Conservation (phyloP, 2,329 filamentous ascomycete species). For the Corniculantispora saksenae region DNA sequence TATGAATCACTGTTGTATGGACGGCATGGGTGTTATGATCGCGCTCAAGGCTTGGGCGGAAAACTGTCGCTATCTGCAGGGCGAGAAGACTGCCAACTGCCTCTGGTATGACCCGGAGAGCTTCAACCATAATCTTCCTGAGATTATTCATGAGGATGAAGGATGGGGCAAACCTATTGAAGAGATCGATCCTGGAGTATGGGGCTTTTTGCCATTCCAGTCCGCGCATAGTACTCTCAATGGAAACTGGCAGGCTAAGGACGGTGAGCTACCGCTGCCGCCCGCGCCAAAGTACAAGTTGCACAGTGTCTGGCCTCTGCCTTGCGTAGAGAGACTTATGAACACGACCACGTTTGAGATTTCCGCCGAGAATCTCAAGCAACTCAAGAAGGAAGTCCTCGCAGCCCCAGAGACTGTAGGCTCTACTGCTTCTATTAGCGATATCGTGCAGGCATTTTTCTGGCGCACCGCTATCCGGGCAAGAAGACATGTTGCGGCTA, state of each 20-base stretch:
- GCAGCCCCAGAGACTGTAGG: constrained; percentile 28
- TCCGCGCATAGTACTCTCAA: constrained; percentile 14
- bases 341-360: constrained; percentile 35
- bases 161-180: constrained; percentile 24
- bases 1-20: constrained; percentile 29
- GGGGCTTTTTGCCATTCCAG: constrained; percentile 30
- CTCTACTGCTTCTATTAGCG: constrained; percentile 33
- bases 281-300: constrained; percentile 29
- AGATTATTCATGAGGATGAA: constrained; percentile 31
- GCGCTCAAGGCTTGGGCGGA: constrained; percentile 34
- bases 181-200: constrained; percentile 29
- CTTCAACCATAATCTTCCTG: constrained; percentile 31
- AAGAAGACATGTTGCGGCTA: constrained; percentile 37
- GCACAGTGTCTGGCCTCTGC: constrained; percentile 31
- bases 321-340: constrained; percentile 29
- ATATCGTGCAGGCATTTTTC: constrained; percentile 42
- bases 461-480: constrained; percentile 39
- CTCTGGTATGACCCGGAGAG: constrained; percentile 32
- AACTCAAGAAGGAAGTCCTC: constrained; percentile 32
- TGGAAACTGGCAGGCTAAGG: constrained; percentile 3
- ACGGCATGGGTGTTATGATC: constrained; percentile 32
- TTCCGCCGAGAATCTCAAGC: constrained; percentile 28
- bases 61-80: constrained; percentile 31
- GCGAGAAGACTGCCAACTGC: constrained; percentile 28
- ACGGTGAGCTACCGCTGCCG: constrained; percentile 22